Base-by-base conservation (phyloP, 2,329 filamentous ascomycete species). In the Exophiala lecanii-corni region DNA sequence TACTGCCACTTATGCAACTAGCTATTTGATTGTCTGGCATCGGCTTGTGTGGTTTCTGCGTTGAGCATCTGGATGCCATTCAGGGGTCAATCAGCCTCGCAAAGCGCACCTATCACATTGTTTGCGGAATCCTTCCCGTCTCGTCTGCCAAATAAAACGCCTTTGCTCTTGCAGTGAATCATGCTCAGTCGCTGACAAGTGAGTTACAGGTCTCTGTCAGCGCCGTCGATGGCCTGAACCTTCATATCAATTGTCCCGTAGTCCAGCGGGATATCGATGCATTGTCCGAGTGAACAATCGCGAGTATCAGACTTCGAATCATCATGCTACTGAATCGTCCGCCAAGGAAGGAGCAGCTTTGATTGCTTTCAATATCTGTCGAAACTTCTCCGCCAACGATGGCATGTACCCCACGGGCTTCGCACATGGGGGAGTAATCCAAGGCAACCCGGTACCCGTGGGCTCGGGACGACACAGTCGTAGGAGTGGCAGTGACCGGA, bases 301-400 rank as follows among this genome's bases (percentile, higher is more conserved):
- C 61, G 88, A 95, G 72, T 97, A 96, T 71, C 87, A 89, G 64
- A 95, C 89, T 32, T 89, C 95, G 64, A 77, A 85, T 26, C 78
- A 83, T 52, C 94, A 92, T 69, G 81, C 86, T 62, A 86, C 84
- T 50, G 86, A 91, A 62, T 73, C 78, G 36, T 74, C 94, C 54
- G 91, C 91, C 35, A 86, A 89, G 61, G 89, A 97, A 26, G 92
- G 91, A 59, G 91, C 91, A 18, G 91, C 91, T 48, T 94, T 94
- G 79, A 85, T 89, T 50, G 91, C 91, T 45, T 97, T 95, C 68
- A 91, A 95, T 80, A 92, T 96, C 55, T 96, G 91, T 74, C 84
- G 89, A 53, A 95, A 95, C 74, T 96, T 96, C 70, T 94, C 88
- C 43, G 86, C 94, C 65, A 96, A 95, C 63, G 89, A 94, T 58